Evolutionary conservation across 495 filamentous ascomycete genomes (phyloP).

Genomic region (Tuber indicum): DNA sequence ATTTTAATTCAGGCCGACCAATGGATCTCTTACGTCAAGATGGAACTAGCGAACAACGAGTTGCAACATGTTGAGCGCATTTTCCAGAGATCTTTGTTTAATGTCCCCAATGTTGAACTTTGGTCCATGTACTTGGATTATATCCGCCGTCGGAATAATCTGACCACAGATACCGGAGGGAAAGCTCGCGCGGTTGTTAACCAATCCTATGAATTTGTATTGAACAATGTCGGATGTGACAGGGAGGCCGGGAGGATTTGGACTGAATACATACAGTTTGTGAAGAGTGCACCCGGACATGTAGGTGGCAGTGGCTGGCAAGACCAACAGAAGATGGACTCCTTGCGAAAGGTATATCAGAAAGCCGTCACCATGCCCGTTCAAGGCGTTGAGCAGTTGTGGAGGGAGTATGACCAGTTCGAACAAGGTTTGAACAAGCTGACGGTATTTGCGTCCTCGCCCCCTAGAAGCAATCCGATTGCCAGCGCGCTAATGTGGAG

Average conservation of each 20-base stretch:
- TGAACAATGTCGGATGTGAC: constrained; percentile 85
- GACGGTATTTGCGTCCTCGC: constrained; percentile 51
- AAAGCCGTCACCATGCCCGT: constrained; percentile 78
- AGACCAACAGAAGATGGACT: constrained; percentile 95
- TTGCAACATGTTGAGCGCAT: constrained; percentile 70
- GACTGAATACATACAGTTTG: constrained; percentile 86
- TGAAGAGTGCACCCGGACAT: constrained; percentile 74
- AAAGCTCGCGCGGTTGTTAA: constrained; percentile 66
- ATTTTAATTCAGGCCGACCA: constrained; percentile 64
- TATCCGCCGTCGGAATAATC: constrained; percentile 79
- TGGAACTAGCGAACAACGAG: constrained; percentile 81
- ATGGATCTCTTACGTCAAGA: constrained; percentile 75
- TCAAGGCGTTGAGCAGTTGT: constrained; percentile 67
- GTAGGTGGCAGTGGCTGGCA: constrained; percentile 81
- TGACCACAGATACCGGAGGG: constrained; percentile 71
- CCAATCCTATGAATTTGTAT: constrained; percentile 81
- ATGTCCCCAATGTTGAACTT: constrained; percentile 69
- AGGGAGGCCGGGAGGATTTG: constrained; percentile 86
- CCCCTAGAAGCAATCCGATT: constrained; percentile 6
- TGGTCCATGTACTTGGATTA: constrained; percentile 96
- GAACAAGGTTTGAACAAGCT: constrained; percentile 88
- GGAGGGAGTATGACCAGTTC: constrained; percentile 96
- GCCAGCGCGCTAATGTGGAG: constrained; percentile 9
- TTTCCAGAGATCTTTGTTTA: constrained; percentile 65
- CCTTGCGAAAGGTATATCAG: constrained; percentile 83